These are phyloP conservation scores for Metschnikowia koreensis DNA, from an alignment of 805 yeast species.

Conservation along the genomic window DNA sequence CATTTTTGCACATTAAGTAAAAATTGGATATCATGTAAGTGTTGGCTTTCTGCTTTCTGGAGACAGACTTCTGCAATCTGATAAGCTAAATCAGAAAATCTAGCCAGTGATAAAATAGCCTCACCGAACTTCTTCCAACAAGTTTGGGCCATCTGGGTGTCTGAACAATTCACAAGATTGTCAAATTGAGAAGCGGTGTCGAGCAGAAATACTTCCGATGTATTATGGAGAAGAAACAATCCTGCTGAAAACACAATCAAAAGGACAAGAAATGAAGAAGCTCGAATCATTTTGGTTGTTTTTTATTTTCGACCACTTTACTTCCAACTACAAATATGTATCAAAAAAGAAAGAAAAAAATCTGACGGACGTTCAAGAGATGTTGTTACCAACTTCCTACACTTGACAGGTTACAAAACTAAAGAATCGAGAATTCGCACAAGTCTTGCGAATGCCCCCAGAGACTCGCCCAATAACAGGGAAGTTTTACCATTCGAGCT, in stretches of 20 bases:
- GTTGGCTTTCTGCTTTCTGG: slow-evolving; percentile 3
- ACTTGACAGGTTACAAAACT: too few species aligned
- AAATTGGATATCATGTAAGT: slow-evolving; percentile 7
- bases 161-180: slow-evolving; percentile 11
- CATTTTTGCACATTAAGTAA: slow-evolving; percentile 14
- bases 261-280: background rate
- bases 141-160: slow-evolving; percentile 4
- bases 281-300: background rate
- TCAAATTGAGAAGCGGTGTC: slow-evolving; percentile 5
- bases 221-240: background rate
- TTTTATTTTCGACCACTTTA: too few species aligned
- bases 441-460: too few species aligned
- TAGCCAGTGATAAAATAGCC: slow-evolving; percentile 5
- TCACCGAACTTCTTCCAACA: slow-evolving; percentile 6
- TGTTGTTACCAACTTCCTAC: too few species aligned
- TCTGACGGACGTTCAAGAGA: too few species aligned
- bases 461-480: too few species aligned
- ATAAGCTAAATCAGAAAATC: slow-evolving; percentile 5
- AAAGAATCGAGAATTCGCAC: too few species aligned
- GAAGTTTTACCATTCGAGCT: too few species aligned
- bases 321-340: background rate
- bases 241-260: background rate
- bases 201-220: slow-evolving; percentile 3
- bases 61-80: slow-evolving; percentile 9
- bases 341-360: background rate